Percentiles rank a stretch among this genome's conserved stretches.
Conservation (phyloP, 2,329 filamentous ascomycete species). For the Fusarium sp. region DNA sequence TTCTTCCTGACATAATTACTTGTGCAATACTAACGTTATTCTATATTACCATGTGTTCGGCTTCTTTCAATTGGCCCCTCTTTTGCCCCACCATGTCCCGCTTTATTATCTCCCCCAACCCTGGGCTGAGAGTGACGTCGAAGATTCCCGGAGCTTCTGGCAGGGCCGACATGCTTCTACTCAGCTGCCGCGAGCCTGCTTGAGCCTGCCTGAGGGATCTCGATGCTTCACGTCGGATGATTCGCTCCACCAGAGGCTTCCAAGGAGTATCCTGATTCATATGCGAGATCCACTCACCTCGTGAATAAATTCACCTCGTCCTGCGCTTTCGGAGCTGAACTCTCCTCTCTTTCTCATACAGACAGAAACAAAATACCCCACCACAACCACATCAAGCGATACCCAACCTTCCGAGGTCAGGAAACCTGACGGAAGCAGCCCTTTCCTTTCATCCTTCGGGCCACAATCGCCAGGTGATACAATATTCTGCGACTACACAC, state of each 20-base stretch:
- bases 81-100: neutral
- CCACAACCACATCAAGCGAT: conserved; percentile 33
- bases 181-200: conserved; percentile 41
- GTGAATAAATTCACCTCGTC: conserved; percentile 43
- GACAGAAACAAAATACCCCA: conserved; percentile 20
- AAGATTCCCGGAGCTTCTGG: conserved; percentile 48
- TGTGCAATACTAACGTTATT: accelerated
- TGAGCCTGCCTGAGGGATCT: conserved; percentile 40
- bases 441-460: conserved; percentile 25
- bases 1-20: neutral
- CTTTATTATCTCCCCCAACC: conserved; percentile 34
- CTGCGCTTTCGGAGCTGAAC: conserved; percentile 2
- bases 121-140: conserved; percentile 49
- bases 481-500: neutral
- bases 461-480: conserved; percentile 9
- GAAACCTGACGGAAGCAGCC: conserved; percentile 34
- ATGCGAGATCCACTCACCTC: conserved; percentile 37
- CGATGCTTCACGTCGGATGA: conserved; percentile 37
- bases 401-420: conserved; percentile 39
- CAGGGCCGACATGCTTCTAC: conserved; percentile 47
- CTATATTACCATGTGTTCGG: neutral
- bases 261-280: conserved; percentile 22
- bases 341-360: conserved; percentile 27
- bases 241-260: conserved; percentile 29
- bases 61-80: neutral